Conservation (phyloP, 75 land plant species). For the Gnetum montanum region DNA sequence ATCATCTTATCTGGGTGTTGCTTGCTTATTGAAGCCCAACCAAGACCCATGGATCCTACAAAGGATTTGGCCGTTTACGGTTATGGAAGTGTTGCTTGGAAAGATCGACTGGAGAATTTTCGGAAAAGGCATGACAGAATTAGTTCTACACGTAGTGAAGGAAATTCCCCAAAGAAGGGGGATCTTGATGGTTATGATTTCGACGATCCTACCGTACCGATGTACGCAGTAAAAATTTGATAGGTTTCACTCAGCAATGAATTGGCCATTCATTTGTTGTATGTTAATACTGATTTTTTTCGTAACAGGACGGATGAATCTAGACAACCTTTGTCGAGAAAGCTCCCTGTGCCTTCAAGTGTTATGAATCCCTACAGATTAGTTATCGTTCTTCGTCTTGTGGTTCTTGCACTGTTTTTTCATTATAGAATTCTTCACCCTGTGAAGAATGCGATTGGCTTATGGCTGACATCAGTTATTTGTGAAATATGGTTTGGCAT, state of each 20-base stretch:
- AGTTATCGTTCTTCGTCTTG: conserved; percentile 20
- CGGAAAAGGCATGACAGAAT: conserved; percentile 68
- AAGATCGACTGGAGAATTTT: conserved; percentile 87
- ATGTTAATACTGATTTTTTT: background rate
- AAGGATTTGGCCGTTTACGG: conserved; percentile 55
- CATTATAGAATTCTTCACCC: conserved; percentile 24
- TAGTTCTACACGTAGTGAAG: conserved; percentile 31
- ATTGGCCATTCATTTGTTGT: background rate
- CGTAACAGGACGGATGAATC: conserved; percentile 27
- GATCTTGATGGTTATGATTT: conserved; percentile 70
- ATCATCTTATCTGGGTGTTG: background rate
- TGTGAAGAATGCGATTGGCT: conserved; percentile 13
- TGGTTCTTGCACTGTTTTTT: conserved; percentile 21
- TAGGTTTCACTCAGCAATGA: too few species aligned
- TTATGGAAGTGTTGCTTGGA: conserved; percentile 80
- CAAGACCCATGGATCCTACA: conserved; percentile 39
- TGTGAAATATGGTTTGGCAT: background rate
- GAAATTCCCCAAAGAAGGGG: conserved; percentile 40
- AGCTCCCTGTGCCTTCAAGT: conserved; percentile 15
- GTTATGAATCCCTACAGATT: conserved; percentile 24
- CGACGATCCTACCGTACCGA: conserved; percentile 58
- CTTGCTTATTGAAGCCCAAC: conserved; percentile 20
- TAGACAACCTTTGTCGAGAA: conserved; percentile 21
- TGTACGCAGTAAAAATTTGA: conserved; percentile 27
- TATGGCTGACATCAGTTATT: background rate